Evolutionary conservation across 1,284 basidiomycete species (phyloP), one percentile per base, ranked within the genome.

Genomic region (Fomitopsis schrenkii): DNA sequence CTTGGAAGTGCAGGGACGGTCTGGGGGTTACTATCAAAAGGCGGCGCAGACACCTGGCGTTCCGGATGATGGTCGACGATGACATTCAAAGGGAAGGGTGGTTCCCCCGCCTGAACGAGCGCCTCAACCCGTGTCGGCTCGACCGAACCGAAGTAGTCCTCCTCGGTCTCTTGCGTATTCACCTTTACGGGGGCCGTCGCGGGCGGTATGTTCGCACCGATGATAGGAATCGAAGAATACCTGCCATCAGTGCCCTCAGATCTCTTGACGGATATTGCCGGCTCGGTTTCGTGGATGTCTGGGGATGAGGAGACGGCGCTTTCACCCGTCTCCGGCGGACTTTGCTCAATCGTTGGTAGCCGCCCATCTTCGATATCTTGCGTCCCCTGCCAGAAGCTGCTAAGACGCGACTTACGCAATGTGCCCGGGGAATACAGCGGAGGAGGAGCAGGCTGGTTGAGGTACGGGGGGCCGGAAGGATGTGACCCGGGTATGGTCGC

Each of bases 361-460:
- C 62, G 56, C 15, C 45, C 22, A 9, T 78, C 70, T 36, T 74
- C 76, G 1, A 84, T 75, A 61, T 83, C 80, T 64, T 78, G 79
- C 5, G 80, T 83, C 17, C 88, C 89, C 64, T 86, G 80, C 90
- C 89, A 91, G 64, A 91, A 91, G 60, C 83, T 85, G 53, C 81
- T 81, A 38, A 89, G 71, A 30, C 87, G 80, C 22, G 79, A 75
- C 66, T 83, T 84, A 28, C 87, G 80, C 50, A 73, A 76, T 52
- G 75, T 79, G 42, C 79, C 80, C 1, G 87, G 83, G 1, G 83
- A 83, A 30, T 70, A 67, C 59, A 65, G 68, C 58, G 64, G 72
- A 1, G 68, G 57, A 3, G 68, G 66, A 17, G 54, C 28, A 12
- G 40, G 54, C 1, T 50, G 26, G 12, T 15, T 54, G 30, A 53